phyloP scores from a whole-genome alignment of 768 basidiomycete species.

The Mycena latifolia region DNA sequence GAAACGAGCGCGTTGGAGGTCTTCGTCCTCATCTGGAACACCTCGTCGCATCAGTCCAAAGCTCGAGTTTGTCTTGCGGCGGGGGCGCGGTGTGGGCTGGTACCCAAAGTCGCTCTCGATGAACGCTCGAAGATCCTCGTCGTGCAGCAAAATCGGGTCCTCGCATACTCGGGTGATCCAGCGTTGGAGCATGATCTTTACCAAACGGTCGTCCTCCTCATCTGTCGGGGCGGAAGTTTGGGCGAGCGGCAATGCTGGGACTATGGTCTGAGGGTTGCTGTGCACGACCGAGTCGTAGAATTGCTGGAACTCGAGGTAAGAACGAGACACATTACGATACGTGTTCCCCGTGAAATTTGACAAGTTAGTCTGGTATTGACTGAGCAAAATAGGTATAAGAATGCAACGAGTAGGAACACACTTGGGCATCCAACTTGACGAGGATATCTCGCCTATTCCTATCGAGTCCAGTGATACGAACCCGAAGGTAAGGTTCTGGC shows the following conservation, averaged over 20 bases:
- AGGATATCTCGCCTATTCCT: constrained; percentile 96
- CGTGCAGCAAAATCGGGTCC: constrained; percentile 87
- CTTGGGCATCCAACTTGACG: constrained; percentile 95
- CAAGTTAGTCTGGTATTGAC: constrained; percentile 82
- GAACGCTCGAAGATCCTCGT: constrained; percentile 95
- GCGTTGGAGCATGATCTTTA: constrained; percentile 93
- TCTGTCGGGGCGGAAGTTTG: constrained; percentile 98
- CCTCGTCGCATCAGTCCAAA: constrained; percentile 83
- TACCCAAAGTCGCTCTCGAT: constrained; percentile 98
- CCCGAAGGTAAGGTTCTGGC: constrained; percentile 86
- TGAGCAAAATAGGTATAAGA: constrained; percentile 7
- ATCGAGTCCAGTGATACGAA: constrained; percentile 92
- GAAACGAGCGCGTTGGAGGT: constrained; percentile 89
- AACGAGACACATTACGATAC: constrained; percentile 95
- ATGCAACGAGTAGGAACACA: constrained; percentile 49
- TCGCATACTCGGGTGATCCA: constrained; percentile 96
- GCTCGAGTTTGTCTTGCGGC: constrained; percentile 78
- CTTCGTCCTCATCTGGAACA: constrained; percentile 95
- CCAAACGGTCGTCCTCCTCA: constrained; percentile 97
- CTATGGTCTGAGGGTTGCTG: constrained; percentile 95
- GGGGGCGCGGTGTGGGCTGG: constrained; percentile 83
- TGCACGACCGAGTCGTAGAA: constrained; percentile 92
- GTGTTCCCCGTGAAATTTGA: constrained; percentile 90
- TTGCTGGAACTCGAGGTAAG: constrained; percentile 94
- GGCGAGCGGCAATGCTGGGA: constrained; percentile 95